Evolutionary conservation across 805 yeast species (phyloP).

Genomic region (Sugiyamaella valdiviana): DNA sequence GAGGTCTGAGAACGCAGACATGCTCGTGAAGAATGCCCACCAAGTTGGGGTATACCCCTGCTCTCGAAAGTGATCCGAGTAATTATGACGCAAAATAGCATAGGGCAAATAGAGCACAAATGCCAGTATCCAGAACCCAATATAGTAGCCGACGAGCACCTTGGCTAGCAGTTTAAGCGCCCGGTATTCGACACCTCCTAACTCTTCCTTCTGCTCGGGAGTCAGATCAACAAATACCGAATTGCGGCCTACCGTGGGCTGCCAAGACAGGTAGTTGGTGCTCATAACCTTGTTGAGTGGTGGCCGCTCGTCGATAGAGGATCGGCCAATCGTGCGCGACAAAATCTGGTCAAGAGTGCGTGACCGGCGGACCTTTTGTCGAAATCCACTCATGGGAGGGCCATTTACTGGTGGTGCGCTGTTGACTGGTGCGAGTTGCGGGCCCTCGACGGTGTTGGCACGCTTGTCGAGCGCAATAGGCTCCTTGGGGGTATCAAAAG

Average conservation of each 20-base stretch:
- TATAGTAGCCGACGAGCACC: conserved; percentile 58
- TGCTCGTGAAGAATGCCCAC: conserved; percentile 89
- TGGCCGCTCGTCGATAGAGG: neutral
- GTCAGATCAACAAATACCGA: conserved; percentile 81
- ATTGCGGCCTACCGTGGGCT: conserved; percentile 87
- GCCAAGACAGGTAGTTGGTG: conserved; percentile 69
- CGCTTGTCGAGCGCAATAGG: neutral
- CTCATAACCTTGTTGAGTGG: conserved; percentile 23
- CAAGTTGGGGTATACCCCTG: conserved; percentile 71
- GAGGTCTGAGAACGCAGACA: conserved; percentile 75
- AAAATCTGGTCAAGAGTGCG: conserved; percentile 6
- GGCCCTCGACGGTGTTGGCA: neutral
- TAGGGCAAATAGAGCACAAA: conserved; percentile 46
- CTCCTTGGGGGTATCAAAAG: no score
- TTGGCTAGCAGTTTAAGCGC: conserved; percentile 71
- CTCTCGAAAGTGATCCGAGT: conserved; percentile 33
- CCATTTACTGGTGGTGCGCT: neutral
- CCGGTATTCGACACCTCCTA: conserved; percentile 96
- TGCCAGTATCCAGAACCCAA: conserved; percentile 67
- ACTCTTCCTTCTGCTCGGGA: conserved; percentile 80
- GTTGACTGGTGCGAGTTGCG: neutral
- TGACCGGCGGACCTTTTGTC: neutral
- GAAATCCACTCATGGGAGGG: neutral
- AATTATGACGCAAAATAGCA: conserved; percentile 29
- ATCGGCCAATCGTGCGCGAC: conserved; percentile 4